phyloP scores from a whole-genome alignment of 2,329 filamentous ascomycete species.

The Aspergillus sp. region DNA sequence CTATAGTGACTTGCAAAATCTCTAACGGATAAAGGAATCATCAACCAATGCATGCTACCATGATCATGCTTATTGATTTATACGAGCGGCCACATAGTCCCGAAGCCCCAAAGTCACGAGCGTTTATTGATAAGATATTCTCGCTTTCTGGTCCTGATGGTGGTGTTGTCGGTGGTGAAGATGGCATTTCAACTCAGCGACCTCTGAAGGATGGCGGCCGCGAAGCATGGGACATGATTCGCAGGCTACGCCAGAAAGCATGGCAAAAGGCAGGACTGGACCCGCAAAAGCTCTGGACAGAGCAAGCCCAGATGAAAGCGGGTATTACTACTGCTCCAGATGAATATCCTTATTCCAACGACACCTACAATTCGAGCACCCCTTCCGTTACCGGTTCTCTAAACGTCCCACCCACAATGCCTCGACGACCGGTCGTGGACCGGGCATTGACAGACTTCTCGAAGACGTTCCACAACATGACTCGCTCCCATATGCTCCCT shows the following conservation, averaged over 20 bases:
- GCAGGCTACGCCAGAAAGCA: constrained; percentile 41
- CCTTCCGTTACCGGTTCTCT: background rate
- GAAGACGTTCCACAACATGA: constrained; percentile 31
- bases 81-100: constrained; percentile 43
- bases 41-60: constrained; percentile 23
- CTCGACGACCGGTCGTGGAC: constrained; percentile 4
- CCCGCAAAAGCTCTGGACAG: constrained; percentile 43
- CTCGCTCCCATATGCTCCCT: constrained; percentile 24
- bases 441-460: constrained; percentile 26
- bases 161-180: constrained; percentile 42
- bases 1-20: background rate
- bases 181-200: constrained; percentile 39
- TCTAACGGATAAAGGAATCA: constrained; percentile 7
- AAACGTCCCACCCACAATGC: background rate
- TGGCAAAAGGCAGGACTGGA: constrained; percentile 46
- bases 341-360: constrained; percentile 8
- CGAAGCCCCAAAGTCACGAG: constrained; percentile 40
- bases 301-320: constrained; percentile 39
- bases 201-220: constrained; percentile 44
- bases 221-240: constrained; percentile 47
- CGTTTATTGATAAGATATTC: constrained; percentile 44
- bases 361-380: constrained; percentile 6
- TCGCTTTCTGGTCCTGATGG: constrained; percentile 41
- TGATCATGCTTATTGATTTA: constrained; percentile 46
- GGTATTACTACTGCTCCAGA: constrained; percentile 22